These are phyloP conservation scores for Lentinus polychrous DNA, from an alignment of 1,284 basidiomycete species.

Conservation along the genomic window DNA sequence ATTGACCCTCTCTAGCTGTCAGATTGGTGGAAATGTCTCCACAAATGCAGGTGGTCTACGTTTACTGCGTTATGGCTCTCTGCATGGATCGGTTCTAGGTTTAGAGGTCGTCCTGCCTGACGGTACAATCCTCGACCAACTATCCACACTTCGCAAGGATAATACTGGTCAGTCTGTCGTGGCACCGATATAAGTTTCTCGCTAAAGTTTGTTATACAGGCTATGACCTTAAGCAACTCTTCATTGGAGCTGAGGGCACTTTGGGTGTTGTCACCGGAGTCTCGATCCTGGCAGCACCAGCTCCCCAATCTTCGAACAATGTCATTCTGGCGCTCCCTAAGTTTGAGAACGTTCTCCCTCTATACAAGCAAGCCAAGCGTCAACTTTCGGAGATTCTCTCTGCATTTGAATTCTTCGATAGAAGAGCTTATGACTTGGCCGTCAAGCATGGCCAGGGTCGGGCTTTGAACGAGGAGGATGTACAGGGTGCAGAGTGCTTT, in stretches of 20 bases:
- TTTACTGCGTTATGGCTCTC: slow-evolving; percentile 88
- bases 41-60: slow-evolving; percentile 97
- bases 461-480: slow-evolving; percentile 58
- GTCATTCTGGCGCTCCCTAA: slow-evolving; percentile 70
- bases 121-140: slow-evolving; percentile 87
- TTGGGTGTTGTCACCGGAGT: slow-evolving; percentile 94
- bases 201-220: slow-evolving; percentile 40
- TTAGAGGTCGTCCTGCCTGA: slow-evolving; percentile 96
- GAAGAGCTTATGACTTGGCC: slow-evolving; percentile 82
- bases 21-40: slow-evolving; percentile 96
- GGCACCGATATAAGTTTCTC: background rate
- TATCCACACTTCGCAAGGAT: slow-evolving; percentile 88
- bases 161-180: slow-evolving; percentile 77
- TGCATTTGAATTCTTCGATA: slow-evolving; percentile 96
- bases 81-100: slow-evolving; percentile 95
- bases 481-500: slow-evolving; percentile 80
- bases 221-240: slow-evolving; percentile 98
- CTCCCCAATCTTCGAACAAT: slow-evolving; percentile 79
- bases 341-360: slow-evolving; percentile 68
- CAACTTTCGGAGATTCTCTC: slow-evolving; percentile 94
- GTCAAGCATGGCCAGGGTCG: slow-evolving; percentile 70
- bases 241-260: slow-evolving; percentile 96
- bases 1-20: slow-evolving; percentile 55
- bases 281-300: slow-evolving; percentile 90
- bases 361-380: slow-evolving; percentile 61